These are phyloP conservation scores for Hemileccinum impolitum DNA, from an alignment of 768 basidiomycete genomes.

Conservation along the genomic window DNA sequence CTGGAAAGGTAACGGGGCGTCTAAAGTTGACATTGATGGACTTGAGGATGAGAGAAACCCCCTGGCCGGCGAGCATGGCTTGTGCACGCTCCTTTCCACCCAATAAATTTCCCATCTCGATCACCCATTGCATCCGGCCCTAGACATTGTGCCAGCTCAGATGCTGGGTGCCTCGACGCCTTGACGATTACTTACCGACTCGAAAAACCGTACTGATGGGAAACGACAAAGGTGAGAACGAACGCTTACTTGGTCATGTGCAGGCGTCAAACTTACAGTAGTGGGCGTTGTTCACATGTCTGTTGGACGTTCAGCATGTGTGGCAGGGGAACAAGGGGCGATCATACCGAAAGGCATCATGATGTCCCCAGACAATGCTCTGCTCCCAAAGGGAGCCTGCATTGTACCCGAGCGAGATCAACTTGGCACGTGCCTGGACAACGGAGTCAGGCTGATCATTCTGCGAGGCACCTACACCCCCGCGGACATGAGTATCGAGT, in stretches of 20 bases:
- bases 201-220: slow-evolving; percentile 66
- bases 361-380: slow-evolving; percentile 74
- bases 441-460: slow-evolving; percentile 7
- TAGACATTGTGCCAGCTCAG: slow-evolving; percentile 22
- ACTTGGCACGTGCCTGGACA: slow-evolving; percentile 40
- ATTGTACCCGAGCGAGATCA: slow-evolving; percentile 54
- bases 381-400: slow-evolving; percentile 74
- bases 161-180: too few relatives aligned
- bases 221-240: slow-evolving; percentile 33
- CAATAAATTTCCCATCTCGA: slow-evolving; percentile 50
- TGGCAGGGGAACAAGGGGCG: not conserved
- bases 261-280: slow-evolving; percentile 45
- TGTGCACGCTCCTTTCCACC: slow-evolving; percentile 55
- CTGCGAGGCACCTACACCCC: not conserved
- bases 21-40: slow-evolving; percentile 64
- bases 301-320: slow-evolving; percentile 22
- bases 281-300: slow-evolving; percentile 77
- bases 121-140: slow-evolving; percentile 71
- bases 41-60: slow-evolving; percentile 73
- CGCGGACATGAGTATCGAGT: not conserved
- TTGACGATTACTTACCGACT: slow-evolving; percentile 47
- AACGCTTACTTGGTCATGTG: not conserved
- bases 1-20: slow-evolving; percentile 71
- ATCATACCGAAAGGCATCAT: slow-evolving; percentile 68
- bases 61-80: slow-evolving; percentile 59